Conservation (phyloP, 1,284 basidiomycete genomes). For the Coniferiporia weirii region DNA sequence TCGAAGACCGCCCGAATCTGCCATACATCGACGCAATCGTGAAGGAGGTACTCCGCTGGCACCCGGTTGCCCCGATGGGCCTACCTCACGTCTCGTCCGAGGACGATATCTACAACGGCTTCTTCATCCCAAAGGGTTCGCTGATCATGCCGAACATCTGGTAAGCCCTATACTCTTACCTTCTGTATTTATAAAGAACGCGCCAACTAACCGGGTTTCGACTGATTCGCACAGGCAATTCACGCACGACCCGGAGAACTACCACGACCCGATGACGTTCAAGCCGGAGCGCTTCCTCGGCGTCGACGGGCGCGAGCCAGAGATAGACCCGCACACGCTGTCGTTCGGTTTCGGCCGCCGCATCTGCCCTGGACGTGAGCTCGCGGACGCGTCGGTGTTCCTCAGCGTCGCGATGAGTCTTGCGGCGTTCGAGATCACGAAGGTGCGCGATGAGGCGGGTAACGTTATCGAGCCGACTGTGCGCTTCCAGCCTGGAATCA, state of each 20-base stretch:
- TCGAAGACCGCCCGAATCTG: constrained; percentile 23
- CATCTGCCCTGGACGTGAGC: constrained; percentile 17
- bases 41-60: constrained; percentile 27
- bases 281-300: constrained; percentile 20
- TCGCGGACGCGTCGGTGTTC: constrained; percentile 21
- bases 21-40: constrained; percentile 27
- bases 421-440: constrained; percentile 22
- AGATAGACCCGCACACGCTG: constrained; percentile 9
- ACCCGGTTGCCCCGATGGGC: constrained; percentile 26
- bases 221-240: constrained; percentile 7
- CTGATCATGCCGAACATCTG: constrained; percentile 17
- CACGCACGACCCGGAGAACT: constrained; percentile 15
- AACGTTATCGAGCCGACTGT: constrained; percentile 20
- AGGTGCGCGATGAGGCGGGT: constrained; percentile 16
- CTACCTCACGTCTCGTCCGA: constrained; percentile 17
- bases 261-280: constrained; percentile 18
- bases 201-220: not conserved
- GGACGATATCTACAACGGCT: constrained; percentile 19
- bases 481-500: constrained; percentile 19
- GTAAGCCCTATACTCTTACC: not conserved
- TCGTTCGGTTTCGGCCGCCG: constrained; percentile 17
- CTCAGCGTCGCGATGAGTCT: constrained; percentile 21
- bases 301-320: constrained; percentile 11
- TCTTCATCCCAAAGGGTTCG: constrained; percentile 20
- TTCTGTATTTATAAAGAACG: not conserved